These are phyloP conservation scores for Scedosporium dehoogii DNA, from an alignment of 2,329 filamentous ascomycete genomes.

Conservation along the genomic window DNA sequence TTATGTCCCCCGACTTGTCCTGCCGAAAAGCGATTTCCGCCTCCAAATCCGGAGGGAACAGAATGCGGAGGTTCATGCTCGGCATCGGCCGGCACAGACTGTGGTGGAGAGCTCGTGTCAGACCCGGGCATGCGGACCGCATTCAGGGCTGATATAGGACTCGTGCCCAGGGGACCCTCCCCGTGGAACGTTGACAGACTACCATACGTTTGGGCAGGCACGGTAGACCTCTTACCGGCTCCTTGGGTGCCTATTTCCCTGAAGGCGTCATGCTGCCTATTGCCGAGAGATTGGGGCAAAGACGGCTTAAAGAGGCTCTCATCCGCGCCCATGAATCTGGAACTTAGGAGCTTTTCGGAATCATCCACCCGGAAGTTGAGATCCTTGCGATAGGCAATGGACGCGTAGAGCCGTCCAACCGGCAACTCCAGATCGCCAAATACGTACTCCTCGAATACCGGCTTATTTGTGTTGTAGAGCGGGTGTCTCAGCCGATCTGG, in stretches of 20 bases:
- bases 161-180: slow-evolving; percentile 66
- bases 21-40: slow-evolving; percentile 3
- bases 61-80: slow-evolving; percentile 40
- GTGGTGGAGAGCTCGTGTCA: slow-evolving; percentile 49
- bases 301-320: slow-evolving; percentile 81
- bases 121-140: slow-evolving; percentile 54
- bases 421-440: slow-evolving; percentile 83
- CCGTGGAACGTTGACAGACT: slow-evolving; percentile 85
- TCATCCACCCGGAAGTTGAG: slow-evolving; percentile 89
- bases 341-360: slow-evolving; percentile 81
- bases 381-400: slow-evolving; percentile 76
- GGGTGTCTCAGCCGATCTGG: slow-evolving; percentile 63
- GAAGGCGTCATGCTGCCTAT: slow-evolving; percentile 5
- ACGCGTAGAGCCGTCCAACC: slow-evolving; percentile 71
- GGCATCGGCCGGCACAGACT: slow-evolving; percentile 31
- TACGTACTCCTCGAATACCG: slow-evolving; percentile 63
- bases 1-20: slow-evolving; percentile 6
- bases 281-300: slow-evolving; percentile 41
- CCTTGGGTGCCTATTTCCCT: slow-evolving; percentile 5
- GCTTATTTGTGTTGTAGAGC: slow-evolving; percentile 51
- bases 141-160: slow-evolving; percentile 74
- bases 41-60: slow-evolving; percentile 28
- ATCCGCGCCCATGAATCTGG: slow-evolving; percentile 84
- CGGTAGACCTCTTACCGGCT: background rate
- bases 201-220: slow-evolving; percentile 62